These are phyloP conservation scores for Colletotrichum cordylinicola DNA, from an alignment of 2,329 filamentous ascomycete genomes.

Conservation along the genomic window DNA sequence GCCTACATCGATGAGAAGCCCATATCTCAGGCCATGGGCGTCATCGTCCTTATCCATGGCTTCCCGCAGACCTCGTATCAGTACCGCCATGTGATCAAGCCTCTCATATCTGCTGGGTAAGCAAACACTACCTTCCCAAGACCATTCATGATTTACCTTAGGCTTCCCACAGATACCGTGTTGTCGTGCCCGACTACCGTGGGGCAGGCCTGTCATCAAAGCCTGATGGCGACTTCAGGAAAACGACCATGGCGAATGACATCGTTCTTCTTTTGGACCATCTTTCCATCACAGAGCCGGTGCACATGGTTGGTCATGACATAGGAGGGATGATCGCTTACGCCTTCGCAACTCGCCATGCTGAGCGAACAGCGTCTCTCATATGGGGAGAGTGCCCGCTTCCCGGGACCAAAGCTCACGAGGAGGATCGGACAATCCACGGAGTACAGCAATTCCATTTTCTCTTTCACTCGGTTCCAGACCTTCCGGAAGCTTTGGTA, in stretches of 20 bases:
- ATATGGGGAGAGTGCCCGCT: not conserved
- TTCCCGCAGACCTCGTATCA: constrained; percentile 53
- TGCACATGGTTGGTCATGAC: constrained; percentile 52
- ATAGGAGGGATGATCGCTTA: constrained; percentile 49
- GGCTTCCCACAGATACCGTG: constrained; percentile 27
- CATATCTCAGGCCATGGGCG: constrained; percentile 24
- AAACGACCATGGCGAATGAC: constrained; percentile 44
- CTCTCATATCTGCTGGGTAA: constrained; percentile 39
- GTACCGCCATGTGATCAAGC: constrained; percentile 42
- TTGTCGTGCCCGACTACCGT: constrained; percentile 46
- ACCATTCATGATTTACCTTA: not conserved
- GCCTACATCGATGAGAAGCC: not conserved
- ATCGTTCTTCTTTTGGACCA: constrained; percentile 35
- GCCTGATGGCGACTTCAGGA: constrained; percentile 40
- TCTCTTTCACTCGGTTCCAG: not conserved
- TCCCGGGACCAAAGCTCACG: not conserved
- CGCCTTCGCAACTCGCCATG: not conserved
- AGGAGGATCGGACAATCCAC: not conserved
- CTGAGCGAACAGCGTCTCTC: not conserved
- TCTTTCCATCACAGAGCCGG: constrained; percentile 37
- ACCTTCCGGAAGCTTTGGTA: constrained; percentile 29
- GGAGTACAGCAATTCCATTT: not conserved
- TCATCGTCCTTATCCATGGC: constrained; percentile 51
- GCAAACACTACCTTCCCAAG: not conserved
- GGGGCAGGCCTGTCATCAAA: constrained; percentile 42